Evolutionary conservation across 495 filamentous ascomycete genomes (phyloP), one percentile per base, ranked within the genome.

Genomic region (Aspergillus bertholletiae): DNA sequence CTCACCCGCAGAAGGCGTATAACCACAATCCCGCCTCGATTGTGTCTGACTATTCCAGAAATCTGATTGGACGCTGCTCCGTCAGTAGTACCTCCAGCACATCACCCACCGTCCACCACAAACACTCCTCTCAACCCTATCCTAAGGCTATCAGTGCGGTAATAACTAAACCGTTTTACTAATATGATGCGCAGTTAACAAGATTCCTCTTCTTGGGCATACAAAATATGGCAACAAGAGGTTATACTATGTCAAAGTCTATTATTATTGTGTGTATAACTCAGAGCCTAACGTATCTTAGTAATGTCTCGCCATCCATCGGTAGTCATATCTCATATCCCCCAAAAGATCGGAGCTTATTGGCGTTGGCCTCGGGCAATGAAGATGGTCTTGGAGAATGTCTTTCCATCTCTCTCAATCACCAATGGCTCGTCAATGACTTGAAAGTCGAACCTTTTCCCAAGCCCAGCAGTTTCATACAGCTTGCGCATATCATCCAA

Each of bases 391-490:
- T 65, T 72, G 9, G 39, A 18, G 26, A 66, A 39, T 5, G 35
- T 50, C 35, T 64, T 64, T 24, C 58, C 71, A 20, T 65, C 50
- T 43, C 58, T 70, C 6, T 46, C 57, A 37, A 72, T 66, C 27
- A 49, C 54, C 23, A 75, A 46, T 15, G 66, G 67, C 45, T 69
- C 58, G 0, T 67, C 58, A 18, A 77, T 22, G 5, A 72, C 48
- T 55, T 69, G 45, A 39, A 70, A 69, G 1, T 68, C 67, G 54
- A 85, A 82, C 1, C 72, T 71, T 34, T 55, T 56, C 1, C 64
- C 70, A 20, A 79, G 64, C 0, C 83, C 82, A 24, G 82, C 81
- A 9, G 65, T 62, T 37, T 76, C 70, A 51, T 80, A 85, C 51
- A 86, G 64, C 23, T 69, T 64, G 56, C 64, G 62, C 65, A 86